Conservation (phyloP, 2,329 filamentous ascomycete genomes). For the Chalaropsis thielavioides region DNA sequence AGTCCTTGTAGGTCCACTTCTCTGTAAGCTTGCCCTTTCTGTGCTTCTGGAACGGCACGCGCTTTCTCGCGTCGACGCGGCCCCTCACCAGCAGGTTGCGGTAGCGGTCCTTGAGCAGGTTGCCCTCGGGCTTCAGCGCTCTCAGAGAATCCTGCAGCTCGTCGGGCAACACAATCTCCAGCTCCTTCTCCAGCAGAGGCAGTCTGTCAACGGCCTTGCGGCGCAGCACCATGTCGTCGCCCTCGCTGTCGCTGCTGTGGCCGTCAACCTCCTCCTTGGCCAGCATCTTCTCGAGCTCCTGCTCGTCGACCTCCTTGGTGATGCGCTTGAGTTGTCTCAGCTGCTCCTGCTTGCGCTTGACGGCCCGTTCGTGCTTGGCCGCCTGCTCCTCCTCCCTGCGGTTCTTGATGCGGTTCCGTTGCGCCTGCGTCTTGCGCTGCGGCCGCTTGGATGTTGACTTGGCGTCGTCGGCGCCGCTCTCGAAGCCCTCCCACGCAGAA, state of each 20-base stretch:
- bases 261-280: slow-evolving; percentile 22
- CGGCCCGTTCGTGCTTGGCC: slow-evolving; percentile 59
- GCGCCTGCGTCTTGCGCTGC: slow-evolving; percentile 68
- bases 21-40: slow-evolving; percentile 69
- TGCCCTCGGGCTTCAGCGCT: slow-evolving; percentile 85
- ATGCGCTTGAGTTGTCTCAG: slow-evolving; percentile 57
- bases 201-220: slow-evolving; percentile 60
- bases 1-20: slow-evolving; percentile 98
- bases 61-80: slow-evolving; percentile 71
- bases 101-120: slow-evolving; percentile 82
- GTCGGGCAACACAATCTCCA: slow-evolving; percentile 71
- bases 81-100: slow-evolving; percentile 76
- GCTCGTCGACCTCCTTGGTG: slow-evolving; percentile 44
- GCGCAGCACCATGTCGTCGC: slow-evolving; percentile 50
- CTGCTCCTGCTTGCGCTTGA: slow-evolving; percentile 60
- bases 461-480: slow-evolving; percentile 64
- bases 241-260: slow-evolving; percentile 38
- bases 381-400: slow-evolving; percentile 75
- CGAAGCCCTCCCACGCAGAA: slow-evolving; percentile 78
- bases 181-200: slow-evolving; percentile 52
- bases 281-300: slow-evolving; percentile 37
- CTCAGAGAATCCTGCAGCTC: slow-evolving; percentile 71
- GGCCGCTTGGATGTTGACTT: slow-evolving; percentile 63
- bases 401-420: slow-evolving; percentile 77
- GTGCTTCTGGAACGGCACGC: slow-evolving; percentile 69